Evolutionary conservation across 345 rosid genomes (phyloP), one percentile per base, ranked within the genome.

Genomic region (Corchorus olitorius): DNA sequence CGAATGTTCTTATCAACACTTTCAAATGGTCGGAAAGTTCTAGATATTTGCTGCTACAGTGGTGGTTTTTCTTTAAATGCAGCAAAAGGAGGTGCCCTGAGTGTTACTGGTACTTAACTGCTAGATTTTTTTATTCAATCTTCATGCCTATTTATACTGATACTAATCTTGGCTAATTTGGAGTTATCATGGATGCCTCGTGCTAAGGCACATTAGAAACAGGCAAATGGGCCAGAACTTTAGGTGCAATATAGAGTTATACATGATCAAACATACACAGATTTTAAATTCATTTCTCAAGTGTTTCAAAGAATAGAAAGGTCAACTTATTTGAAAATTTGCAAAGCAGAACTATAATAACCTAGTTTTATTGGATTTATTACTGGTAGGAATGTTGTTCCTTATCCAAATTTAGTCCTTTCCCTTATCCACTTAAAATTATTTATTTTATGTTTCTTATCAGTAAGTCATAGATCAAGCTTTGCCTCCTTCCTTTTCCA

Each of bases 21-120:
- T 75, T 92, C 93, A 49, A 73, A 82, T 50, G 94, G 93, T 49
- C 86, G 71, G 85, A 90, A 71, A 77, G 97, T 95, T 79, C 94
- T 92, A 75, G 97, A 95, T 78, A 80, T 93, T 50, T 95, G 97
- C 84, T 95, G 97, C 87, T 93, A 95, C 75, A 89, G 90, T 78
- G 96, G 97, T 79, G 97, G 99, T 41, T 95, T 95, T 76, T 82
- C 99, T 77, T 86, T 95, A 2, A 93, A 83, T 82, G 99, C 94
- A 48, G 83, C 81, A 2, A 79, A 56, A 66, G 94, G 99, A 80
- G 98, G 98, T 62, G 96, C 98, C 58, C 55, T 66, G 27, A 74
- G 80, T 75, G 93, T 89, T 70, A 59, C 86, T 6, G 96, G 97
- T 93, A 88, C 27, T 5, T 55, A 41, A 5, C 12, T 64, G 39